Conservation (phyloP, 2,329 filamentous ascomycete genomes). For the Fusarium sacchari region DNA sequence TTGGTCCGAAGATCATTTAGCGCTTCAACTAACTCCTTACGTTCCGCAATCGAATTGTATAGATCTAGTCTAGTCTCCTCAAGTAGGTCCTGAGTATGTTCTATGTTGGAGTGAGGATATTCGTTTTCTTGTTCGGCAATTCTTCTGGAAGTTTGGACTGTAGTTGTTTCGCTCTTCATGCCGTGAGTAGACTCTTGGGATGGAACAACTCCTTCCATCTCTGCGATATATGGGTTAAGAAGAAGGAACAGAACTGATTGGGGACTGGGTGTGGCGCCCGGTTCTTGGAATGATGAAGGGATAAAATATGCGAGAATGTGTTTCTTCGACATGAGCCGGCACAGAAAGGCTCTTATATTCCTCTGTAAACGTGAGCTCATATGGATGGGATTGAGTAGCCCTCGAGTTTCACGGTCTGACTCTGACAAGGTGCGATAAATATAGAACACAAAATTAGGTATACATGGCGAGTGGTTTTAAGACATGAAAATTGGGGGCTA, state of each 20-base stretch:
- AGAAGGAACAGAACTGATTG: not conserved
- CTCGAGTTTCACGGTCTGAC: no score
- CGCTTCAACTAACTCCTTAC: not conserved
- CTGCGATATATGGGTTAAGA: not conserved
- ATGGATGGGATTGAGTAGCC: not conserved
- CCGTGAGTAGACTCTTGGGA: not conserved
- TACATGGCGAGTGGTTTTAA: not conserved
- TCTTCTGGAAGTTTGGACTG: not conserved
- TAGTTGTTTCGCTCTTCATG: not conserved
- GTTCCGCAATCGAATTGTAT: not conserved
- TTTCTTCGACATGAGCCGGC: not conserved
- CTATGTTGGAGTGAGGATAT: not conserved
- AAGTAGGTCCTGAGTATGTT: not conserved
- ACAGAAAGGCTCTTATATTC: not conserved
- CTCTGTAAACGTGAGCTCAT: not conserved
- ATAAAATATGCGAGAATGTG: no score
- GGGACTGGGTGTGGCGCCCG: not conserved
- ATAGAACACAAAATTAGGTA: not conserved
- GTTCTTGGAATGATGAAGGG: not conserved
- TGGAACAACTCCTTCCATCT: not conserved
- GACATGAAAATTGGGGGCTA: not conserved
- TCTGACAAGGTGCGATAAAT: not conserved
- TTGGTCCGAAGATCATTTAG: not conserved
- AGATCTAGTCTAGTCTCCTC: not conserved
- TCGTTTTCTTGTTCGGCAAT: not conserved